These are phyloP conservation scores for Talaromyces thailandensis DNA, from an alignment of 495 filamentous ascomycete genomes.

Conservation along the genomic window DNA sequence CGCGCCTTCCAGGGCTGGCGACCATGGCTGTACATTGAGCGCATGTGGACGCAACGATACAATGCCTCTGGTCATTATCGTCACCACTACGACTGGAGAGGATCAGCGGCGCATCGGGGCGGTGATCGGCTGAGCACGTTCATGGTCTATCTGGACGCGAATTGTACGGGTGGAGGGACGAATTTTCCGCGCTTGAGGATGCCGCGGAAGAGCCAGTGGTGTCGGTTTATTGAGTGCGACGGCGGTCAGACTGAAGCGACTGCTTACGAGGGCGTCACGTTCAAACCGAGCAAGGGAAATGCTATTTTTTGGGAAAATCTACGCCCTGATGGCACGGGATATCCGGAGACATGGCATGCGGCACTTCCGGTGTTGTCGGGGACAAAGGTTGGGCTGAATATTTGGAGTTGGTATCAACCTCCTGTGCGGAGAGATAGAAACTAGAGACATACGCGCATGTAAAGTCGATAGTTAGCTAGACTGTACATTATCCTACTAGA, in stretches of 20 bases:
- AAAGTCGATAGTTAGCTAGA: background rate
- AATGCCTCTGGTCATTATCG: constrained; percentile 46
- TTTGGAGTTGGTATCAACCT: constrained; percentile 43
- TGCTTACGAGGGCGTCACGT: constrained; percentile 1
- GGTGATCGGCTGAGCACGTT: constrained; percentile 46
- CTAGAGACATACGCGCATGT: background rate
- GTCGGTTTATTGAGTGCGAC: constrained; percentile 52
- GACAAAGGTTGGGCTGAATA: constrained; percentile 73
- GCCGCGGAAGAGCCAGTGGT: constrained; percentile 40
- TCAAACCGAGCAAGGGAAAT: constrained; percentile 51
- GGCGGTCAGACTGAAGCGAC: constrained; percentile 51
- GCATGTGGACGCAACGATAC: constrained; percentile 53
- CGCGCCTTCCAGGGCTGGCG: constrained; percentile 63
- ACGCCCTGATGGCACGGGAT: constrained; percentile 49
- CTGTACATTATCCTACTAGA: background rate
- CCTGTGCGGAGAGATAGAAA: background rate
- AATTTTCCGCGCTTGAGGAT: constrained; percentile 44
- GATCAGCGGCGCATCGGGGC: constrained; percentile 22
- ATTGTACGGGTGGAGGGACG: constrained; percentile 54
- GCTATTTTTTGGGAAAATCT: constrained; percentile 78
- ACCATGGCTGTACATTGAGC: constrained; percentile 49
- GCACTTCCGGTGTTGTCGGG: constrained; percentile 59
- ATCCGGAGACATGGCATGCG: constrained; percentile 61
- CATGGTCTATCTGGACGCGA: constrained; percentile 53
- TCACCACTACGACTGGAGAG: constrained; percentile 52